Percentiles rank a stretch among this genome's conserved stretches.
Evolutionary conservation across 345 rosid species (phyloP).

Genomic region (Atalantia buxifolia): DNA sequence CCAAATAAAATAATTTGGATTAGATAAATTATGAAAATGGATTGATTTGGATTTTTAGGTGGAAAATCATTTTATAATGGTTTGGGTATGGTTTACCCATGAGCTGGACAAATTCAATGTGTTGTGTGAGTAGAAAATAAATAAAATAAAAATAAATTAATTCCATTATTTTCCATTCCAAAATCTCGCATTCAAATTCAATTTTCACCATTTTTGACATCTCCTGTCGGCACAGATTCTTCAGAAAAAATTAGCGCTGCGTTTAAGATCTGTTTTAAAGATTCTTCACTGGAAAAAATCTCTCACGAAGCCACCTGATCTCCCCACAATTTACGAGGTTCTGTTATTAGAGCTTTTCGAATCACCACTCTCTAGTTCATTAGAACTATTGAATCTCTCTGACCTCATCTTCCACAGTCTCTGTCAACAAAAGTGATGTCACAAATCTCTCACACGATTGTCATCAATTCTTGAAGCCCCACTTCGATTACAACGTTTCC

Average conservation of each 20-base stretch:
- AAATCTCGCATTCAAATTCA: background rate
- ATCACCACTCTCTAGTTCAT: background rate
- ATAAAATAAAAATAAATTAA: too few species aligned
- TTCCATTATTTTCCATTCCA: background rate
- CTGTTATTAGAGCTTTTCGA: constrained; percentile 13
- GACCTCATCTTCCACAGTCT: constrained; percentile 12
- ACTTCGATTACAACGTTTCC: too few species aligned
- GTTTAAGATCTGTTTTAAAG: constrained; percentile 7
- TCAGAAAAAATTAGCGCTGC: constrained; percentile 22
- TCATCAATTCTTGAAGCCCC: background rate
- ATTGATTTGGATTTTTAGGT: too few species aligned
- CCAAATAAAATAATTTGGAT: too few species aligned
- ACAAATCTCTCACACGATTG: constrained; percentile 2
- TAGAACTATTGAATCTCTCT: background rate
- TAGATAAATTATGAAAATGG: too few species aligned
- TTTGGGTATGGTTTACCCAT: too few species aligned
- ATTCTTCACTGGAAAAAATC: constrained; percentile 9
- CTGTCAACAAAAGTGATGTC: background rate
- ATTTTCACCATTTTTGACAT: background rate
- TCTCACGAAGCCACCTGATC: constrained; percentile 13
- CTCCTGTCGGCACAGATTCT: constrained; percentile 2
- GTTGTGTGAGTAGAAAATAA: too few species aligned
- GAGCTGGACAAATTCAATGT: too few species aligned
- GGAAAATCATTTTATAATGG: too few species aligned
- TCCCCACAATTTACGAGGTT: constrained; percentile 15